Percentiles rank a stretch among this genome's conserved stretches.
These are phyloP conservation scores for Umbilicaria muhlenbergii DNA, from an alignment of 495 filamentous ascomycete genomes.

Conservation along the genomic window DNA sequence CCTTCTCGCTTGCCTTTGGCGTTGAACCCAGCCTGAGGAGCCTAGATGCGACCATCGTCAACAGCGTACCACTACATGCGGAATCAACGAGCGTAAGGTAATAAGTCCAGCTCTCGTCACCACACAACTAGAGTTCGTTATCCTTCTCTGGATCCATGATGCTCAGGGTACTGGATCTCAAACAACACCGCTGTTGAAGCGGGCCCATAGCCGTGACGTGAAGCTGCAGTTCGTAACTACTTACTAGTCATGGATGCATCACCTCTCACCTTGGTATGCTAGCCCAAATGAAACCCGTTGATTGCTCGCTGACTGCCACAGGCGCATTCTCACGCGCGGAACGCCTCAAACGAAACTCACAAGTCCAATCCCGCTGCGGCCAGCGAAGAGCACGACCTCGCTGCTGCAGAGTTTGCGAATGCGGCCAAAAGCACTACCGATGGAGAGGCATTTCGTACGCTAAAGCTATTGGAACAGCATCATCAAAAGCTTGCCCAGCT, in stretches of 20 bases:
- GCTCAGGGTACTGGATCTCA: too few species aligned
- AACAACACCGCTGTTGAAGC: too few species aligned
- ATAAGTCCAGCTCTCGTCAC: too few species aligned
- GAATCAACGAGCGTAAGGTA: too few species aligned
- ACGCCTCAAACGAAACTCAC: slow-evolving; percentile 52
- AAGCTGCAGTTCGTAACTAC: not conserved
- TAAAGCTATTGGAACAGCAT: slow-evolving; percentile 73
- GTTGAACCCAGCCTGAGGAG: not conserved
- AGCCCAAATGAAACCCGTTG: too few species aligned
- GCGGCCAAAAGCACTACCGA: slow-evolving; percentile 62
- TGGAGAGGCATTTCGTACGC: slow-evolving; percentile 66
- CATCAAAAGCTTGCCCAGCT: slow-evolving; percentile 67
- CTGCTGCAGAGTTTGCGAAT: slow-evolving; percentile 77
- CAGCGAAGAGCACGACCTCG: slow-evolving; percentile 73
- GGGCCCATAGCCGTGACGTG: not conserved
- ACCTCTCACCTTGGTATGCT: slow-evolving; percentile 39
- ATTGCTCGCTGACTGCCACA: slow-evolving; percentile 23
- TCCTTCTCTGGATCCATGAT: too few species aligned
- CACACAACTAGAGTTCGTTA: too few species aligned
- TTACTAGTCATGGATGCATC: slow-evolving; percentile 39
- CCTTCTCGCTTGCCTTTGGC: not conserved
- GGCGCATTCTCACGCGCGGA: slow-evolving; percentile 80
- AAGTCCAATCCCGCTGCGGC: slow-evolving; percentile 63
- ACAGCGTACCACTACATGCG: too few species aligned
- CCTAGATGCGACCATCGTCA: not conserved